Evolutionary conservation across 2,329 filamentous ascomycete genomes (phyloP), one percentile per base, ranked within the genome.

Genomic region (Botrytis pseudocinerea): DNA sequence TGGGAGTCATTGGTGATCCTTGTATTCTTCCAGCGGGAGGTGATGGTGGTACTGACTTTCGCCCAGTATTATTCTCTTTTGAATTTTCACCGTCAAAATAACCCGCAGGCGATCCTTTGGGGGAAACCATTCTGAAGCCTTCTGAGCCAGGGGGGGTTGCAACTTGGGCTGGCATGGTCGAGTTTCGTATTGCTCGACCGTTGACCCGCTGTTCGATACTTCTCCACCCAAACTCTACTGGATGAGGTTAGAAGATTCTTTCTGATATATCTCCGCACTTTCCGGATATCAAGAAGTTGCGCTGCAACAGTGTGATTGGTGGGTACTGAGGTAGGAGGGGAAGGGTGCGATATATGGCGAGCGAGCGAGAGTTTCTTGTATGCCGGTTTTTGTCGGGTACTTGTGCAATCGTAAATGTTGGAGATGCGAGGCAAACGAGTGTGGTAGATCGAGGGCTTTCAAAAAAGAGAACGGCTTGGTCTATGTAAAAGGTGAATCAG

Each of bases 1-100:
- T 87, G 28, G 89, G 88, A 59, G 88, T 90, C 42, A 85, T 83
- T 44, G 88, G 88, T 25, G 85, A 83, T 69, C 86, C 84, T 74
- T 85, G 84, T 74, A 89, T 82, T 74, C 83, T 75, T 22, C 77
- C 78, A 60, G 74, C 71, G 7, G 75, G 46, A n/a, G 78, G 76
- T 57, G 78, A 76, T 22, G 78, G 74, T 68, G 76, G 74, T 46
- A 78, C 60, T 54, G 73, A 69, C 70, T 79, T 78, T 59, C 76
- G 72, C 51, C 42, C 48, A 25, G 62, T 64, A 68, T 80, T 79
- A 18, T 63, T 71, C 61, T 79, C 78, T 69, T 78, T 78, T 40
- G 51, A 74, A 59, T 78, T 75, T 64, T 74, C 74, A 44, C 76
- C 73, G 12, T 46, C 68, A 60, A 74, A 69, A 59, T 74, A 74